A percentile compares a stretch with the other conserved stretches of the same genome.
Evolutionary conservation across 2,329 filamentous ascomycete genomes (phyloP).

Genomic region (Botrytis aclada): DNA sequence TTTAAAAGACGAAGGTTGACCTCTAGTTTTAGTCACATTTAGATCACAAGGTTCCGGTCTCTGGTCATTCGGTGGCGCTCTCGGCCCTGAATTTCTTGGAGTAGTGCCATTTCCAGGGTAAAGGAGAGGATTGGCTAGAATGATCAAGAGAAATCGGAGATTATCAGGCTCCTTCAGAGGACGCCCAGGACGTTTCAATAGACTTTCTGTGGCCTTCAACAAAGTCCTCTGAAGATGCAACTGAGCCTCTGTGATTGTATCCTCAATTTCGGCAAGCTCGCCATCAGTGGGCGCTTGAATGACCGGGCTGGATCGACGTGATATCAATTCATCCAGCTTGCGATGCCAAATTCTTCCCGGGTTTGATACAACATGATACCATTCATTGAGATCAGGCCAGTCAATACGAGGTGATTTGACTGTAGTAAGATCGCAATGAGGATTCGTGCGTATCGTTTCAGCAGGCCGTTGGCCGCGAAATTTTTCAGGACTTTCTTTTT

Average conservation of each 20-base stretch:
- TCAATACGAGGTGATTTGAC: conserved; percentile 67
- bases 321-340: conserved; percentile 53
- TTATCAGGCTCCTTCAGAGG: conserved; percentile 66
- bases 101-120: conserved; percentile 43
- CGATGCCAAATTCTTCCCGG: conserved; percentile 65
- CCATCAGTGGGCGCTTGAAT: conserved; percentile 24
- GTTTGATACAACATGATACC: conserved; percentile 69
- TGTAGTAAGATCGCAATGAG: conserved; percentile 45
- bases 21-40: conserved; percentile 5
- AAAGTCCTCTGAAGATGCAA: conserved; percentile 66
- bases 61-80: conserved; percentile 10
- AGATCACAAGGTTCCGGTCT: not conserved
- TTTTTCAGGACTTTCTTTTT: conserved; percentile 40
- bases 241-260: conserved; percentile 58
- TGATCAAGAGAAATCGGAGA: conserved; percentile 72
- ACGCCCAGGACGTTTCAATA: conserved; percentile 76
- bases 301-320: conserved; percentile 28
- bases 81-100: conserved; percentile 13
- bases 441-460: conserved; percentile 27
- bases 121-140: conserved; percentile 76
- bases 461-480: conserved; percentile 34
- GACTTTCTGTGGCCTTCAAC: conserved; percentile 72
- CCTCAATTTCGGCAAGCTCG: conserved; percentile 46
- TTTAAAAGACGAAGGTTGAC: conserved; percentile 13
- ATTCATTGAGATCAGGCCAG: conserved; percentile 68